Evolutionary conservation across 352 stramenopile species (phyloP).

Genomic region (Phytophthora pluvialis): DNA sequence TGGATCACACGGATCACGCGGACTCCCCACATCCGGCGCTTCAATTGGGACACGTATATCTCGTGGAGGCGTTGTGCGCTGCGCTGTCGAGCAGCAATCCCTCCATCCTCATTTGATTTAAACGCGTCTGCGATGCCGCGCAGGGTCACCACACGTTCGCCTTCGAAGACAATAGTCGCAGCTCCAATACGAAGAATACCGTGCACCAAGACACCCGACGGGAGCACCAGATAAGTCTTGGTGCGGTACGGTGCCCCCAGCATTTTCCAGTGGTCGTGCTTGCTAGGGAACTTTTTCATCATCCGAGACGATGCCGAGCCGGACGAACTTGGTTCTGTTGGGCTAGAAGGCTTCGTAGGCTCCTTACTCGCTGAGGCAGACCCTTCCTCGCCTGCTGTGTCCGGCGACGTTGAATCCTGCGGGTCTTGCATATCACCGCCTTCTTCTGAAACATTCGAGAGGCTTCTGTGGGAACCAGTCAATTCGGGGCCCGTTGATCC

Average conservation of each 20-base stretch:
- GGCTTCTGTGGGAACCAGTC: constrained; percentile 20
- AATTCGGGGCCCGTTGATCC: constrained; percentile 27
- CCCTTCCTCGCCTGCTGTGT: constrained; percentile 29
- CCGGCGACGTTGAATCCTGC: constrained; percentile 23
- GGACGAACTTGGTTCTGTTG: constrained; percentile 26
- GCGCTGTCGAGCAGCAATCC: constrained; percentile 31
- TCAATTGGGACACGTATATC: constrained; percentile 71
- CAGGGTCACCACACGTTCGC: constrained; percentile 74
- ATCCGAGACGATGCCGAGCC: constrained; percentile 28
- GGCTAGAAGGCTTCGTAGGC: constrained; percentile 24
- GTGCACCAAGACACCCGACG: constrained; percentile 75
- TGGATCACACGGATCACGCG: constrained; percentile 85
- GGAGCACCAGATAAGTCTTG: constrained; percentile 79
- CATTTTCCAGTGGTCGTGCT: constrained; percentile 75
- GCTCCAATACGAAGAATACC: constrained; percentile 75
- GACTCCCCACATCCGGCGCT: constrained; percentile 78
- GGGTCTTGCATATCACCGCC: constrained; percentile 17
- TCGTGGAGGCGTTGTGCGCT: constrained; percentile 52
- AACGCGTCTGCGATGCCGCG: constrained; percentile 61
- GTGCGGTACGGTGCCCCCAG: constrained; percentile 70
- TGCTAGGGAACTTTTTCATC: constrained; percentile 45
- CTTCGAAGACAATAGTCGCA: constrained; percentile 83
- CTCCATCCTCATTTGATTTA: constrained; percentile 50
- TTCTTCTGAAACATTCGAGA: constrained; percentile 44
- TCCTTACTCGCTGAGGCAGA: constrained; percentile 17